Evolutionary conservation across 768 basidiomycete species (phyloP).

Genomic region (Asterophora lycoperdoides): DNA sequence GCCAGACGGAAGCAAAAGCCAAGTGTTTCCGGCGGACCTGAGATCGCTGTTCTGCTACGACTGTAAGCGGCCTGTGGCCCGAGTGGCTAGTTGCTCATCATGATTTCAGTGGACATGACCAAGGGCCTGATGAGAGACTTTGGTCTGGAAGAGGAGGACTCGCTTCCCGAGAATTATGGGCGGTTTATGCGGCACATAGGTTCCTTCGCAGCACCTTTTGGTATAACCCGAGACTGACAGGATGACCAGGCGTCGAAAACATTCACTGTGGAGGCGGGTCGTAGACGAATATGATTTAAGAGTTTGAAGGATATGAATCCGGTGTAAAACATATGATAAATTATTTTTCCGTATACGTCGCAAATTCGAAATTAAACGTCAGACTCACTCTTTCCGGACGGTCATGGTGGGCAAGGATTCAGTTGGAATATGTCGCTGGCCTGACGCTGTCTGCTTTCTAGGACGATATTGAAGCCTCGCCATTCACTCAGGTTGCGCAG

Average conservation of each 20-base stretch:
- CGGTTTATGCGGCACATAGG: conserved; percentile 57
- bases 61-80: conserved; percentile 31
- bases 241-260: conserved; percentile 3
- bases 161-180: conserved; percentile 44
- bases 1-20: conserved; percentile 43
- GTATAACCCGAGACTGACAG: background rate
- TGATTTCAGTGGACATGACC: conserved; percentile 33
- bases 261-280: background rate
- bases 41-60: conserved; percentile 49
- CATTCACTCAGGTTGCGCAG: conserved; percentile 49
- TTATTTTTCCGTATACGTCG: too few relatives aligned
- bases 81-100: background rate
- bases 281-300: too few relatives aligned
- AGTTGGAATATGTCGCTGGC: conserved; percentile 3
- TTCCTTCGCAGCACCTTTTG: conserved; percentile 16
- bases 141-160: conserved; percentile 38
- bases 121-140: conserved; percentile 46
- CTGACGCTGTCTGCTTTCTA: conserved; percentile 20
- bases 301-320: too few relatives aligned
- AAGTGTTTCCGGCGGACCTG: conserved; percentile 46
- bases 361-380: too few relatives aligned
- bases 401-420: conserved; percentile 30
- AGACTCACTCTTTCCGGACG: too few relatives aligned
- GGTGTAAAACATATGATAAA: too few relatives aligned
- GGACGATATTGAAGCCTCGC: conserved; percentile 26